Base-by-base conservation (phyloP, 2,329 filamentous ascomycete genomes). In the Aspergillus calidoustus region DNA sequence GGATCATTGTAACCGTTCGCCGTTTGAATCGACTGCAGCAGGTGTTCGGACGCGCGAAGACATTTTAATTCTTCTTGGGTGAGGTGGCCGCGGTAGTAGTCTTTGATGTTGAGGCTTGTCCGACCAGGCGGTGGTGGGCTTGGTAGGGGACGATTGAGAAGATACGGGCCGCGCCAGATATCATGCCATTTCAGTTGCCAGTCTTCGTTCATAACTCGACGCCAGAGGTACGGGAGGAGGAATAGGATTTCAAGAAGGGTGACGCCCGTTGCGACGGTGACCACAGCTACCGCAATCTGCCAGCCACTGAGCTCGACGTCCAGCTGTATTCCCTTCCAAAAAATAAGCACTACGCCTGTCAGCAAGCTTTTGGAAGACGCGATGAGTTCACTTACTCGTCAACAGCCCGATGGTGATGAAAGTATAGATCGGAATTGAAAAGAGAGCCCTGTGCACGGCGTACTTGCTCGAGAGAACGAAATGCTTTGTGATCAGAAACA, bases 361-460 rank as follows among this genome's bases (percentile, higher is more conserved):
- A 53, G 59, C 9, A 23, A 4, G n/a, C 78, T 64, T 81, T 75
- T 54, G 89, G 80, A 58, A 90, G 83, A 60, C 88, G 82, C 74
- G 89, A 73, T 15, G 5, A 80, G 78, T 43, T 81, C 77, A 56
- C 82, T 13, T 54, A 59, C 57, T 55, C 3, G 58, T 60, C 23
- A 60, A 48, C 3, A 31, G 44, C 2, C 74, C 79, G 46, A 73
- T 78, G 7, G 81, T 81, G 60, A 79, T 69, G 52, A 80, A 76
- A 59, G 82, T 78, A 68, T 81, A 84, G 70, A 79, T 75, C 3
- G 82, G 80, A 28, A 80, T 79, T 22, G 80, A 72, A 49, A 74
- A 76, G 68, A 84, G 75, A 4, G 78, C 80, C 75, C 78, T 79
- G 53, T 79, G 78, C 54, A 83, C 76, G 0, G 81, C 74, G 57